Evolutionary conservation across 1,284 basidiomycete genomes (phyloP).

Genomic region (Tremellales sp.): DNA sequence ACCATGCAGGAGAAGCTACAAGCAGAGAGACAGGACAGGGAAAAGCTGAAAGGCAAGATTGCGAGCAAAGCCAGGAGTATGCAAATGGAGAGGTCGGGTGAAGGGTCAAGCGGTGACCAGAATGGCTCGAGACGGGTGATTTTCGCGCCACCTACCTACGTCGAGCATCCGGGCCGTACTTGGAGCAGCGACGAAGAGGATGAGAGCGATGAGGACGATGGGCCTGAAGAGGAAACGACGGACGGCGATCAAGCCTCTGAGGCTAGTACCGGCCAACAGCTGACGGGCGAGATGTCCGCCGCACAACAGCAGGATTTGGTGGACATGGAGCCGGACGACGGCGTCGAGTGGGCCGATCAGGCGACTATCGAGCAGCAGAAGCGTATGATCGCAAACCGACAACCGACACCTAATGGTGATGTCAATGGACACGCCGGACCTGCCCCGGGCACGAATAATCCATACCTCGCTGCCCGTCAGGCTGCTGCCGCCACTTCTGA

Average conservation of each 20-base stretch:
- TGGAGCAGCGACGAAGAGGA: conserved; percentile 75
- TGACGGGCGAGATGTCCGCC: conserved; percentile 14
- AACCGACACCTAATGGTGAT: neutral
- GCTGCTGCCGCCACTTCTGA: neutral
- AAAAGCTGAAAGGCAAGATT: conserved; percentile 32
- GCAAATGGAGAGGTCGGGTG: conserved; percentile 11
- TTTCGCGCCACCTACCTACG: conserved; percentile 53
- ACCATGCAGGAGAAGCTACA: conserved; percentile 31
- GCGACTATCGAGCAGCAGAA: conserved; percentile 45
- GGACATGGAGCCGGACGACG: conserved; percentile 53
- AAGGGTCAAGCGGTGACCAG: conserved; percentile 16
- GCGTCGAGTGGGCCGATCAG: conserved; percentile 52
- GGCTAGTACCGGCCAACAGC: conserved; percentile 19
- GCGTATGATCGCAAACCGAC: conserved; percentile 8
- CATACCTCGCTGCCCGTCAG: conserved; percentile 15
- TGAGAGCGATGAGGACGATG: conserved; percentile 49
- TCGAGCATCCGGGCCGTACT: conserved; percentile 52
- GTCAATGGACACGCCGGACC: neutral
- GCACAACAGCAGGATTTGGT: conserved; percentile 12
- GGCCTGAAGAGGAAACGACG: conserved; percentile 58
- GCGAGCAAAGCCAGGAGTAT: conserved; percentile 24
- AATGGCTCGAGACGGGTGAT: conserved; percentile 38
- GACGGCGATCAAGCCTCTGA: conserved; percentile 17
- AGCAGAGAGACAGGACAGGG: conserved; percentile 22
- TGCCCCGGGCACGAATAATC: conserved; percentile 20